Evolutionary conservation across 148 eudicot species (phyloP), one percentile per base, ranked within the genome.

Genomic region (Pouteria glomerata): DNA sequence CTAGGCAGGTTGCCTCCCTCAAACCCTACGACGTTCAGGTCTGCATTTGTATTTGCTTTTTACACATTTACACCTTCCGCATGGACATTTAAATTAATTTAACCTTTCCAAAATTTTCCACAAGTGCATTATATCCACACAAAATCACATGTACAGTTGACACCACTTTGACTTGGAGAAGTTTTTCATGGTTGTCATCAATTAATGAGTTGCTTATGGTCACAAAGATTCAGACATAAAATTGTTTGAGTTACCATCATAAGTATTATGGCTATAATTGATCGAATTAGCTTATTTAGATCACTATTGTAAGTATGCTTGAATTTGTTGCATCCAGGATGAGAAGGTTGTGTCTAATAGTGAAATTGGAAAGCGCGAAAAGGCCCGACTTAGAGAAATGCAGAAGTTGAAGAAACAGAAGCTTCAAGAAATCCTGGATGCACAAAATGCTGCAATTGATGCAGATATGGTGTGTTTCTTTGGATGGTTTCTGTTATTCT

Each of bases 401-500:
- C 84, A 94, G 76, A 87, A 83, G 79, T 62, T 80, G 66, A 94
- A 94, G 86, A 94, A 85, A 74, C 93, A 89, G 65, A 94, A 94
- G 78, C 81, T 94, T 79, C 96, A 91, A 73, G 93, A 94, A 73
- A 89, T 94, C 37, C 66, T 94, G 73, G 91, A 83, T 58, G 57
- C 83, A 7, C 98, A 94, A 69, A 94, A 94, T 88, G 97, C 97
- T 67, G 80, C 88, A 18, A 85, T 94, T 72, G 97, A 94, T 62
- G 96, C 98, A 68, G 97, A 94, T 70, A 95, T 95, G 96, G 98
- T 95, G 57, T 19, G 85, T 82, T n/a, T 33, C 29, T 61, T 24
- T 14, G 7, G 18, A 51, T 14, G 44, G 13, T 57, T 47, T 11
- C n/a, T 31, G 2, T 24, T 14, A 27, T n/a, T 70, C 39, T 51